These are phyloP conservation scores for Echeveria elegans DNA, from an alignment of 164 flowering plant species.

Conservation along the genomic window DNA sequence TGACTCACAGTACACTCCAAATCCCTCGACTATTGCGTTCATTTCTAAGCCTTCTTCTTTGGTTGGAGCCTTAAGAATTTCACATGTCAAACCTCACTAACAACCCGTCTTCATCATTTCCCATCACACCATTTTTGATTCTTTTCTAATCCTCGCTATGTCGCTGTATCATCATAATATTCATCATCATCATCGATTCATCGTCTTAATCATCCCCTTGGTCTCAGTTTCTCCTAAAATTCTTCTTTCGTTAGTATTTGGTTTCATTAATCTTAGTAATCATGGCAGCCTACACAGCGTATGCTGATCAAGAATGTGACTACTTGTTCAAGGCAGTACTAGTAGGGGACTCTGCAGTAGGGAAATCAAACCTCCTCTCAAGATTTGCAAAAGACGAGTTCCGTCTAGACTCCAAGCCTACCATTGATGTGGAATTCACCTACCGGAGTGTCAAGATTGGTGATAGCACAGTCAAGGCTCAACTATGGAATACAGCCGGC, in stretches of 20 bases:
- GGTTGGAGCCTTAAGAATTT: not conserved
- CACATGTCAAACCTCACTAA: constrained; percentile 3
- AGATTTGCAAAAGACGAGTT: constrained; percentile 48
- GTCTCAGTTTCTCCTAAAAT: not conserved
- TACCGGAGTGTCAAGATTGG: constrained; percentile 40
- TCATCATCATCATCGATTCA: too few species aligned
- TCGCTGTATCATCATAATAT: not conserved
- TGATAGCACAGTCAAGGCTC: constrained; percentile 57
- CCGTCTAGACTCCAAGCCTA: constrained; percentile 60
- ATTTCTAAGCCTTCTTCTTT: not conserved
- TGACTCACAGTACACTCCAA: constrained; percentile 7
- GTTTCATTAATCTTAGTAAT: not conserved
- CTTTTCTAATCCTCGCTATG: not conserved
- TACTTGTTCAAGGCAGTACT: constrained; percentile 65
- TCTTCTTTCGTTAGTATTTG: too few species aligned
- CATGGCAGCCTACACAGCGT: not conserved
- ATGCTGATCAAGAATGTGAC: constrained; percentile 55
- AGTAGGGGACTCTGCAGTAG: constrained; percentile 64
- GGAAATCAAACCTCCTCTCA: constrained; percentile 63
- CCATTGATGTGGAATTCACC: constrained; percentile 74
- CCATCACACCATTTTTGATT: constrained; percentile 4
- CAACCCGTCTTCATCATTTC: not conserved
- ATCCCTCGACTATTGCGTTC: not conserved
- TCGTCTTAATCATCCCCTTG: not conserved
- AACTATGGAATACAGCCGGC: constrained; percentile 80